Evolutionary conservation across 1,284 basidiomycete genomes (phyloP).

Genomic region (Boletus sp.): DNA sequence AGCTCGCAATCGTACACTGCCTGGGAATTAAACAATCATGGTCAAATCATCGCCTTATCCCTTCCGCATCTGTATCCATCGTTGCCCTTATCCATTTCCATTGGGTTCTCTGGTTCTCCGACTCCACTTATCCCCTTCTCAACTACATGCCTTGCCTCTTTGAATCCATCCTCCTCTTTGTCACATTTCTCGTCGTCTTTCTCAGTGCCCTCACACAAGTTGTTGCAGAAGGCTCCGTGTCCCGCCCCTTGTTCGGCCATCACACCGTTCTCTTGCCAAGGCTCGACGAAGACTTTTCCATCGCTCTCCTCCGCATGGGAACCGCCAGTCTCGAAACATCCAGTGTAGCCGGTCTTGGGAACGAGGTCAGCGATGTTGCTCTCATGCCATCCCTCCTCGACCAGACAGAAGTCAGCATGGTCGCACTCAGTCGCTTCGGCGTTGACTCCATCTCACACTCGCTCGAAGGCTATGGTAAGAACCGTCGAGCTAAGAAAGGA

Average conservation of each 20-base stretch:
- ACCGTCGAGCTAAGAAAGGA: constrained; percentile 31
- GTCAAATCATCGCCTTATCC: constrained; percentile 58
- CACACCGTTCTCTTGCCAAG: constrained; percentile 40
- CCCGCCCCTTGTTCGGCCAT: constrained; percentile 47
- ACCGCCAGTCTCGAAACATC: constrained; percentile 73
- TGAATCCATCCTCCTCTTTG: constrained; percentile 53
- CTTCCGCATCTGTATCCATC: constrained; percentile 57
- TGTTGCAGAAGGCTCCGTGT: constrained; percentile 49
- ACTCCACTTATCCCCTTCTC: constrained; percentile 57
- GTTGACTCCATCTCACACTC: constrained; percentile 36
- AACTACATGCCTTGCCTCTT: constrained; percentile 70
- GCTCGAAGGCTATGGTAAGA: constrained; percentile 22
- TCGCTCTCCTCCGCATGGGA: constrained; percentile 64
- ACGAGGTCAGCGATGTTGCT: constrained; percentile 60
- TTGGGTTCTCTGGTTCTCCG: constrained; percentile 49
- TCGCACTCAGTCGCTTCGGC: constrained; percentile 44
- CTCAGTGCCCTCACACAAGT: constrained; percentile 64
- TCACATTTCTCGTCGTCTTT: constrained; percentile 52
- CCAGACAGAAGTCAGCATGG: constrained; percentile 24
- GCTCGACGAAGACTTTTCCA: constrained; percentile 70
- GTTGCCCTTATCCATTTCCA: constrained; percentile 65
- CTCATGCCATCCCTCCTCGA: constrained; percentile 27
- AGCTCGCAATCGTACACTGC: constrained; percentile 62
- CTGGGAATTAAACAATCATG: constrained; percentile 58
- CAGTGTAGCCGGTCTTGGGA: constrained; percentile 63